Conservation (phyloP, 78 protist genomes). For the Protostelium mycophagum region DNA sequence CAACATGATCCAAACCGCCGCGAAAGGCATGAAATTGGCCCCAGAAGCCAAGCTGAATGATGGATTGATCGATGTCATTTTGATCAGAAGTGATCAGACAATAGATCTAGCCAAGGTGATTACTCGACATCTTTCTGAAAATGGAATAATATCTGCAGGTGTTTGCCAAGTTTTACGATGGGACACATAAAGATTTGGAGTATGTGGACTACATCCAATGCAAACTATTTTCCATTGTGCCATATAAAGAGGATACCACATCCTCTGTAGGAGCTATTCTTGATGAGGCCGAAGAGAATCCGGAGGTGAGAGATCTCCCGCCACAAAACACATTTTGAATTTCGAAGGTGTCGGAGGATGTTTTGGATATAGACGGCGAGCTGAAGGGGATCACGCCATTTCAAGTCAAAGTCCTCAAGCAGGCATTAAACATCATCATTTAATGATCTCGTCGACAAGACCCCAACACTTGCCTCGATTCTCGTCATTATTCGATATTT, state of each 20-base stretch:
- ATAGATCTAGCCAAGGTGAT: conserved; percentile 30
- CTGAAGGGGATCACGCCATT: conserved; percentile 55
- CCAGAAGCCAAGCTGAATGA: conserved; percentile 60
- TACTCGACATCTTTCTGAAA: neutral
- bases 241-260: conserved; percentile 39
- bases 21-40: conserved; percentile 70
- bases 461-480: no score
- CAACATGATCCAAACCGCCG: conserved; percentile 58
- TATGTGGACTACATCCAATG: conserved; percentile 54
- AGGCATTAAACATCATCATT: neutral
- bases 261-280: no score
- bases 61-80: conserved; percentile 51
- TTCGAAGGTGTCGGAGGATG: conserved; percentile 22
- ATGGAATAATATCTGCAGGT: neutral
- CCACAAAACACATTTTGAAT: no score
- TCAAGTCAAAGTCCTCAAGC: neutral
- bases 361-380: conserved; percentile 62
- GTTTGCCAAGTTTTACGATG: conserved; percentile 57
- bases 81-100: conserved; percentile 35
- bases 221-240: conserved; percentile 40
- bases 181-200: conserved; percentile 56
- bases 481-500: no score
- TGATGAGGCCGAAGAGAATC: neutral
- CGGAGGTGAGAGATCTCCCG: neutral
- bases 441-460: no score